Evolutionary conservation across 805 yeast genomes (phyloP).

Genomic region (Wickerhamomyces xylosicus): DNA sequence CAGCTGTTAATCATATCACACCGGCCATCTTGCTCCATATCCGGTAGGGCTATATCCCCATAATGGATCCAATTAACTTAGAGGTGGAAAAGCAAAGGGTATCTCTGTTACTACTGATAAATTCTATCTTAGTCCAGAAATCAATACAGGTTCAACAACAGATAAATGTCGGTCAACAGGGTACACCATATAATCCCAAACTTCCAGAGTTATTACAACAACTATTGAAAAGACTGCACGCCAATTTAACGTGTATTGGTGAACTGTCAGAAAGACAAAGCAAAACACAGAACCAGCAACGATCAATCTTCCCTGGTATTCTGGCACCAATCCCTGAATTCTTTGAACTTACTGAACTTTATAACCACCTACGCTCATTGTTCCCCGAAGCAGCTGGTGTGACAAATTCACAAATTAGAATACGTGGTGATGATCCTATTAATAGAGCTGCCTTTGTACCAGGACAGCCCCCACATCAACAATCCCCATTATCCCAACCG

Average conservation of each 20-base stretch:
- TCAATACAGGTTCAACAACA: slow-evolving; percentile 17
- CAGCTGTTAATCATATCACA: neutral
- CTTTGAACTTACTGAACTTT: slow-evolving; percentile 16
- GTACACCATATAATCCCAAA: no score
- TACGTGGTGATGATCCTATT: no score
- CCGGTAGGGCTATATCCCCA: neutral
- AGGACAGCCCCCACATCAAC: slow-evolving; percentile 5
- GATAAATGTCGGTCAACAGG: slow-evolving; percentile 5
- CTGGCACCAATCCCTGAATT: slow-evolving; percentile 18
- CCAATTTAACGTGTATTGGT: slow-evolving; percentile 20
- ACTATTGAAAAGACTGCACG: slow-evolving; percentile 17
- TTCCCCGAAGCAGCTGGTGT: slow-evolving; percentile 22
- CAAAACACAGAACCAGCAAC: slow-evolving; percentile 5
- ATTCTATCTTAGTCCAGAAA: slow-evolving; percentile 17
- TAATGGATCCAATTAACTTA: slow-evolving; percentile 2
- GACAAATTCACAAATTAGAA: slow-evolving; percentile 8
- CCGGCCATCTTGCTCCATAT: neutral
- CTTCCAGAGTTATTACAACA: slow-evolving; percentile 15
- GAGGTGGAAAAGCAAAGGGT: slow-evolving; percentile 17
- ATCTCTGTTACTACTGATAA: slow-evolving; percentile 14
- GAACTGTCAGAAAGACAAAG: slow-evolving; percentile 18
- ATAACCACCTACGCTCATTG: slow-evolving; percentile 14
- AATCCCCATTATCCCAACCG: neutral
- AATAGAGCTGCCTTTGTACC: slow-evolving; percentile 1
- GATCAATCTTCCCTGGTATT: slow-evolving; percentile 15